Evolutionary conservation across 352 stramenopile species (phyloP).

Genomic region (Phytophthora citricola): DNA sequence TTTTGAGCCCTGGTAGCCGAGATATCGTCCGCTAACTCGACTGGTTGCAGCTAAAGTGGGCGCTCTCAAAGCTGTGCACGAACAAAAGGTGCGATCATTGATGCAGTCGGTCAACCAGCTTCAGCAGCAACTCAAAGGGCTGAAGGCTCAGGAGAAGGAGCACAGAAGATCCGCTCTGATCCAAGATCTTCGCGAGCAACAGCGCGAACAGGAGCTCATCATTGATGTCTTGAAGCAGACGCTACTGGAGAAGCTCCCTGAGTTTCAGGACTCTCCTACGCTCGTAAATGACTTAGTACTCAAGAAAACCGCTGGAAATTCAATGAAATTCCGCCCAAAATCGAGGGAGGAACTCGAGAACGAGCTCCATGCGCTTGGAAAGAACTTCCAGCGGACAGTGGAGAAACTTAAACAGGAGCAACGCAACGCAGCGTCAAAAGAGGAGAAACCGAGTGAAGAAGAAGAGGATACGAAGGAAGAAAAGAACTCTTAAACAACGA

Average conservation of each 20-base stretch:
- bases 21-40: neutral
- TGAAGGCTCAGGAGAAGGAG: conserved; percentile 88
- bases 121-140: conserved; percentile 70
- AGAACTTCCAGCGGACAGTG: conserved; percentile 75
- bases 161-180: conserved; percentile 88
- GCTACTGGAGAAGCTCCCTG: conserved; percentile 62
- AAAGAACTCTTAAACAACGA: conserved; percentile 31
- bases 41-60: conserved; percentile 56
- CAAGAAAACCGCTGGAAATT: conserved; percentile 78
- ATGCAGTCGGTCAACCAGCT: conserved; percentile 90
- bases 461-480: conserved; percentile 33
- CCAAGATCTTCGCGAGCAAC: conserved; percentile 74
- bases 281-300: conserved; percentile 89
- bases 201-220: conserved; percentile 84
- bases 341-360: conserved; percentile 88
- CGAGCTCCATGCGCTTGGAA: conserved; percentile 71
- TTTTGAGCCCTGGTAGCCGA: neutral
- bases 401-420: conserved; percentile 65
- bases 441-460: conserved; percentile 42
- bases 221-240: conserved; percentile 88
- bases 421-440: conserved; percentile 32
- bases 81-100: conserved; percentile 80
- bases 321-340: conserved; percentile 85
- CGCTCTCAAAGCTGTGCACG: conserved; percentile 72
- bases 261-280: conserved; percentile 68